phyloP scores from a whole-genome alignment of 805 yeast genomes.

The Spathaspora boniae region DNA sequence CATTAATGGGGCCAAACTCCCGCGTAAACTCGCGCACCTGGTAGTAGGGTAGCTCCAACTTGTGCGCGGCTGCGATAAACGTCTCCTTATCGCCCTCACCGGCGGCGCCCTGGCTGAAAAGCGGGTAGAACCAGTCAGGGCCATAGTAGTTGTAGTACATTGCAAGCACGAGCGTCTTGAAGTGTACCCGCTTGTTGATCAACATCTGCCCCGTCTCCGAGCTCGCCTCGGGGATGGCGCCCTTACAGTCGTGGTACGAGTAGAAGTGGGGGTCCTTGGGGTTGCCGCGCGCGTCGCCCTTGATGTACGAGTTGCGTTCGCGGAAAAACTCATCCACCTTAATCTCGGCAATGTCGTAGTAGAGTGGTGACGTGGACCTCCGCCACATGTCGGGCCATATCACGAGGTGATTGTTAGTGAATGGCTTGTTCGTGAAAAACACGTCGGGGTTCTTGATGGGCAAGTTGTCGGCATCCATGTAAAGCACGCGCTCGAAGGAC shows the following conservation, averaged over 20 bases:
- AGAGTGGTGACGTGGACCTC: conserved; percentile 35
- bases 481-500: conserved; percentile 33
- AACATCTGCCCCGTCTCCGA: conserved; percentile 39
- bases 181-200: conserved; percentile 31
- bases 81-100: conserved; percentile 45
- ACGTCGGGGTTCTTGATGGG: conserved; percentile 35
- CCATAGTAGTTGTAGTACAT: conserved; percentile 39
- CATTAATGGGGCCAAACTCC: conserved; percentile 33
- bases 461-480: conserved; percentile 39
- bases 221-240: conserved; percentile 34
- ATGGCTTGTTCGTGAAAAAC: conserved; percentile 33
- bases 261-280: conserved; percentile 8
- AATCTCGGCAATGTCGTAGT: conserved; percentile 32
- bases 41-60: conserved; percentile 32
- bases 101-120: conserved; percentile 39
- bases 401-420: conserved; percentile 22
- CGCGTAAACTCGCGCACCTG: conserved; percentile 35
- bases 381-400: conserved; percentile 45
- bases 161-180: conserved; percentile 28
- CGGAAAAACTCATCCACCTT: conserved; percentile 16
- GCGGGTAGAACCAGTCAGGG: conserved; percentile 33
- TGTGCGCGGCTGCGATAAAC: conserved; percentile 40
- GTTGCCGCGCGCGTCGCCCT: conserved; percentile 24
- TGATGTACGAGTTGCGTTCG: conserved; percentile 25
- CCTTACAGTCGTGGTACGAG: conserved; percentile 27